Percentiles rank a stretch among this genome's conserved stretches.
Evolutionary conservation across 441 rosid species (phyloP).

Genomic region (Mallotus repandus): DNA sequence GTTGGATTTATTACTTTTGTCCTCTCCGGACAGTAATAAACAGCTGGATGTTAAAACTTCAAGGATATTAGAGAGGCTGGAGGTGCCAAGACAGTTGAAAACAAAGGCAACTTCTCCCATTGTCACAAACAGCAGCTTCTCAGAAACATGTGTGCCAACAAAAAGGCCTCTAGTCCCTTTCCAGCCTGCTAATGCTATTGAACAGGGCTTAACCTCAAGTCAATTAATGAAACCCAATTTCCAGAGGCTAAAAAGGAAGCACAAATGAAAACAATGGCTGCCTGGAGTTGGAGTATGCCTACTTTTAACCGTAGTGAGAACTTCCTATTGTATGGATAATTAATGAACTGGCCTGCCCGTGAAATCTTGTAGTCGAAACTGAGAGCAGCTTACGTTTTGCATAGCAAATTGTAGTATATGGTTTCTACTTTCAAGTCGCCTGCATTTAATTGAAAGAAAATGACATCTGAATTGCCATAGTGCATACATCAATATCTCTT

Average conservation of each 20-base stretch:
- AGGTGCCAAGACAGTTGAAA: constrained; percentile 67
- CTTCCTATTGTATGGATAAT: neutral
- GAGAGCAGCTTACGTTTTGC: neutral
- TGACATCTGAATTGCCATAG: too few relatives aligned
- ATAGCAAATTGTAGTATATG: neutral
- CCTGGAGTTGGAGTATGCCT: constrained; percentile 1
- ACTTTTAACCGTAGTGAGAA: neutral
- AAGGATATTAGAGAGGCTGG: constrained; percentile 87
- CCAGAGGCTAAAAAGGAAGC: constrained; percentile 67
- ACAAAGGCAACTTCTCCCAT: constrained; percentile 53
- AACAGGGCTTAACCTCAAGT: constrained; percentile 45
- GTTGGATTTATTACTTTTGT: constrained; percentile 32
- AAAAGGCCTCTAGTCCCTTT: constrained; percentile 60
- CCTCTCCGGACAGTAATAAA: constrained; percentile 44
- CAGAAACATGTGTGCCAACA: constrained; percentile 32
- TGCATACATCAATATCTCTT: too few relatives aligned
- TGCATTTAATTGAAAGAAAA: too few relatives aligned
- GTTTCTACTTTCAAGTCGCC: too few relatives aligned
- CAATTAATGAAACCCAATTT: constrained; percentile 78
- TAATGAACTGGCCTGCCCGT: neutral
- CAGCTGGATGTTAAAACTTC: constrained; percentile 60
- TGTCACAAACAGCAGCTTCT: constrained; percentile 26
- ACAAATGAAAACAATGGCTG: constrained; percentile 29
- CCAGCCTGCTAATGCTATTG: constrained; percentile 40
- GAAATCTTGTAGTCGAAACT: neutral